Conservation (phyloP, 768 basidiomycete genomes). For the Calocybe cyanea region DNA sequence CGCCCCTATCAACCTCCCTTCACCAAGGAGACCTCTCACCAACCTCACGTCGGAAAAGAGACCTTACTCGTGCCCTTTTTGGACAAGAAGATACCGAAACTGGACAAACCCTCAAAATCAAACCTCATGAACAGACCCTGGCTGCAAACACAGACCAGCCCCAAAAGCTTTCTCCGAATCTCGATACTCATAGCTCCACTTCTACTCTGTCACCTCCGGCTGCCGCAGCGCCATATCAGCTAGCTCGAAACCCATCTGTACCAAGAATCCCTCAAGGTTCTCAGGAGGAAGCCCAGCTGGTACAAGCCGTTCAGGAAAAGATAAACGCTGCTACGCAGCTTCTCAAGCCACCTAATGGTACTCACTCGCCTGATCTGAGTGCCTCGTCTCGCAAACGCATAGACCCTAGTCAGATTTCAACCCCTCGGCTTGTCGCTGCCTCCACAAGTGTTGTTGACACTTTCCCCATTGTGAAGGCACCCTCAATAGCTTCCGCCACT, state of each 20-base stretch:
- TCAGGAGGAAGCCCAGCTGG: constrained; percentile 53
- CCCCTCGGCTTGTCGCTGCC: constrained; percentile 61
- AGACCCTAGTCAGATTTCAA: constrained; percentile 60
- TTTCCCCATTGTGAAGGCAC: constrained; percentile 51
- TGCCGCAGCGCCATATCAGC: constrained; percentile 29
- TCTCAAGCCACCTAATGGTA: constrained; percentile 44
- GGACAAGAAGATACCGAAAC: constrained; percentile 39
- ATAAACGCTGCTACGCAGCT: constrained; percentile 63
- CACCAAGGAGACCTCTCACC: constrained; percentile 37
- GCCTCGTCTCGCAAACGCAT: constrained; percentile 54
- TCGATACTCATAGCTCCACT: constrained; percentile 21
- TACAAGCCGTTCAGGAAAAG: constrained; percentile 63
- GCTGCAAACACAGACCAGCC: background rate
- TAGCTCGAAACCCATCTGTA: constrained; percentile 39
- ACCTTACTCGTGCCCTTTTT: constrained; percentile 76
- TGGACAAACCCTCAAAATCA: constrained; percentile 4
- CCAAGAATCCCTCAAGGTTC: constrained; percentile 39
- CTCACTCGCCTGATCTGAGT: constrained; percentile 29
- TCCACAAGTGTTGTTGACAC: constrained; percentile 62
- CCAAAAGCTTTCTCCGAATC: constrained; percentile 7
- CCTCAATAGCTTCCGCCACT: constrained; percentile 43
- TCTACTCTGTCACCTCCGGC: constrained; percentile 22
- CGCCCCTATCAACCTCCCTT: constrained; percentile 15
- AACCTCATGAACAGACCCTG: background rate
- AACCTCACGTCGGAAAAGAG: constrained; percentile 61